phyloP scores from a whole-genome alignment of 176 grass and related monocot genomes.

The Oryza meyeriana region DNA sequence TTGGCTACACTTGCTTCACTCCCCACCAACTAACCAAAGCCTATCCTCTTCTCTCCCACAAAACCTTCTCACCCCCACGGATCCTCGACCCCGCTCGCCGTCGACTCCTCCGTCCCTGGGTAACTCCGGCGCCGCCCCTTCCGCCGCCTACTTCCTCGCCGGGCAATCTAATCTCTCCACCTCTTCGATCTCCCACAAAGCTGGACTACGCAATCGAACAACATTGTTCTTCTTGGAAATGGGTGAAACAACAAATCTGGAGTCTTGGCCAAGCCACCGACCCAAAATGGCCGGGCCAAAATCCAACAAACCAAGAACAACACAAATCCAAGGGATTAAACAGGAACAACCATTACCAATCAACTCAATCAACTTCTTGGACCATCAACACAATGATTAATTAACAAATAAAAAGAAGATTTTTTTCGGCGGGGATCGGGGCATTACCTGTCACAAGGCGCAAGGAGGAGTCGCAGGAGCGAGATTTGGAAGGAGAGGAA shows the following conservation, averaged over 20 bases:
- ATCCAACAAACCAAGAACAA: not conserved
- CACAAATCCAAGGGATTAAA: not conserved
- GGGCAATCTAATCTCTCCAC: not conserved
- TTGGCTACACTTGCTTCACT: too few relatives aligned
- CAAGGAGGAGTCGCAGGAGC: not conserved
- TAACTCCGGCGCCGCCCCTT: not conserved
- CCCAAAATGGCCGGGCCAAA: not conserved
- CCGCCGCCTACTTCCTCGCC: too few relatives aligned
- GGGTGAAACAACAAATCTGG: too few relatives aligned
- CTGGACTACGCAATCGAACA: too few relatives aligned
- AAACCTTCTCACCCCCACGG: not conserved
- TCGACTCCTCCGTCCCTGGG: not conserved
- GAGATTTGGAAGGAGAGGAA: not conserved
- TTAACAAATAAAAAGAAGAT: not conserved
- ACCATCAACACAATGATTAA: not conserved
- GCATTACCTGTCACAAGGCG: slow-evolving; percentile 15
- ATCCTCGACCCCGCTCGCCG: not conserved
- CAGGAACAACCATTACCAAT: not conserved
- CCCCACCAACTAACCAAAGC: not conserved
- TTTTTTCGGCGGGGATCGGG: not conserved
- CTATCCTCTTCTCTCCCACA: not conserved
- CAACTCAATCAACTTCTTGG: not conserved
- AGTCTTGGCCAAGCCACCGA: not conserved
- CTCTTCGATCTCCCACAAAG: too few relatives aligned
- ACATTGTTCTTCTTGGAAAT: too few relatives aligned